Evolutionary conservation across 805 yeast species (phyloP).

Genomic region (Spathaspora girioi): DNA sequence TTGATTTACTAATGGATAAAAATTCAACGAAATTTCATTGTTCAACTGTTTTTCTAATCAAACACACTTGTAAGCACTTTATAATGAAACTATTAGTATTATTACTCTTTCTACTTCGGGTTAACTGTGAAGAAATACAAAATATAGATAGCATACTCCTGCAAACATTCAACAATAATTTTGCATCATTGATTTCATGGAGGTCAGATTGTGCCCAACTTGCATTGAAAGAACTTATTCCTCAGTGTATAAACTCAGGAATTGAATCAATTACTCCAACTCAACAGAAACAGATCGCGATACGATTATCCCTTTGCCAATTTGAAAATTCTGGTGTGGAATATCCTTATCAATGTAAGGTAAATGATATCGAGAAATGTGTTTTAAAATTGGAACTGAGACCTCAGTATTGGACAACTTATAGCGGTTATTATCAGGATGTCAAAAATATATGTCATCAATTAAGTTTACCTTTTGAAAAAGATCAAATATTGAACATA

Average conservation of each 20-base stretch:
- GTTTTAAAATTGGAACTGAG: constrained; percentile 36
- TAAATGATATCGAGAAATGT: constrained; percentile 26
- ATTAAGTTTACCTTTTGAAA: constrained; percentile 48
- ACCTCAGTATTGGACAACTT: constrained; percentile 72
- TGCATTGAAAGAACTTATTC: constrained; percentile 38
- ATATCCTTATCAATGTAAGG: constrained; percentile 26
- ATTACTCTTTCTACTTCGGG: neutral
- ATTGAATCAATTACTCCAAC: constrained; percentile 31
- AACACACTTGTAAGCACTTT: neutral
- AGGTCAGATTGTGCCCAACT: constrained; percentile 13
- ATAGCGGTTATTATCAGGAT: constrained; percentile 59
- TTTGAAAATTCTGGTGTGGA: constrained; percentile 44
- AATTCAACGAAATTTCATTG: too few relatives aligned
- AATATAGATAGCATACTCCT: neutral
- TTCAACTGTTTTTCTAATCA: neutral
- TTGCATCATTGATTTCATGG: constrained; percentile 2
- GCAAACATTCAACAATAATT: neutral
- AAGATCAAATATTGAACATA: constrained; percentile 44
- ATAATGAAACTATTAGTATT: neutral
- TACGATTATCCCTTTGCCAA: constrained; percentile 52
- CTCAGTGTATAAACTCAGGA: constrained; percentile 38
- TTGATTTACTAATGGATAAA: too few relatives aligned
- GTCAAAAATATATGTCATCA: constrained; percentile 52
- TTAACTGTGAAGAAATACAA: neutral
- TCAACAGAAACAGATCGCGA: constrained; percentile 38